Evolutionary conservation across 805 yeast species (phyloP).

Genomic region (Spathaspora girioi): DNA sequence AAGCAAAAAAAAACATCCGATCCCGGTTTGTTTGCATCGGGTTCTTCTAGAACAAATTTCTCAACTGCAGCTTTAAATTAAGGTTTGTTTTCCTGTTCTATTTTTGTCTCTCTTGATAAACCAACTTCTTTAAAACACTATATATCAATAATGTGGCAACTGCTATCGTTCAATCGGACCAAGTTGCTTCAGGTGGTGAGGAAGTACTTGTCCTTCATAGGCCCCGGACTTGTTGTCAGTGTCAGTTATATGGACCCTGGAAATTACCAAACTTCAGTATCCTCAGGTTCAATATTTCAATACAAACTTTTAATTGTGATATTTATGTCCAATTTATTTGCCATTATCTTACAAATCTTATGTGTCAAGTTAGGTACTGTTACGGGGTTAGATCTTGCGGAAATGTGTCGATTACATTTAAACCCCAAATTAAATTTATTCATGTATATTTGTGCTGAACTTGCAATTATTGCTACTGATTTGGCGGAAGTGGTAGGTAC

Average conservation of each 20-base stretch:
- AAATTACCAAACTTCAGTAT: conserved; percentile 83
- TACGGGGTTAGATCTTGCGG: conserved; percentile 85
- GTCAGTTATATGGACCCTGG: conserved; percentile 96
- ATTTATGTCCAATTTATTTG: conserved; percentile 76
- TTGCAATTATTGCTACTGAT: conserved; percentile 92
- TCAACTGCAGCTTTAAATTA: no score
- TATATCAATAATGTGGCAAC: background rate
- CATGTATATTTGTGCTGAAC: conserved; percentile 70
- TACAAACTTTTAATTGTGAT: conserved; percentile 71
- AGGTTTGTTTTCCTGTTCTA: no score
- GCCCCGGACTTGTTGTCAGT: conserved; percentile 84
- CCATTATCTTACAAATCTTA: conserved; percentile 75
- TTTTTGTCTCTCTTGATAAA: no score
- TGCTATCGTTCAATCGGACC: background rate
- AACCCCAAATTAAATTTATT: conserved; percentile 62
- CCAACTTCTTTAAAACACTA: no score
- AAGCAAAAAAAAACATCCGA: no score
- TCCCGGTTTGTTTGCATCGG: no score
- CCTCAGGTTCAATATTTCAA: conserved; percentile 79
- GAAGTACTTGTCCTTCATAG: conserved; percentile 50
- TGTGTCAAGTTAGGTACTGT: conserved; percentile 86
- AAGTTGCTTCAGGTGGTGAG: background rate
- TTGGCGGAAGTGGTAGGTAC: conserved; percentile 98
- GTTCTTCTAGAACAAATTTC: background rate
- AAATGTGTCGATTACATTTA: conserved; percentile 71